Base-by-base conservation (phyloP, 352 stramenopile genomes). In the Globisporangium acanthophoron region DNA sequence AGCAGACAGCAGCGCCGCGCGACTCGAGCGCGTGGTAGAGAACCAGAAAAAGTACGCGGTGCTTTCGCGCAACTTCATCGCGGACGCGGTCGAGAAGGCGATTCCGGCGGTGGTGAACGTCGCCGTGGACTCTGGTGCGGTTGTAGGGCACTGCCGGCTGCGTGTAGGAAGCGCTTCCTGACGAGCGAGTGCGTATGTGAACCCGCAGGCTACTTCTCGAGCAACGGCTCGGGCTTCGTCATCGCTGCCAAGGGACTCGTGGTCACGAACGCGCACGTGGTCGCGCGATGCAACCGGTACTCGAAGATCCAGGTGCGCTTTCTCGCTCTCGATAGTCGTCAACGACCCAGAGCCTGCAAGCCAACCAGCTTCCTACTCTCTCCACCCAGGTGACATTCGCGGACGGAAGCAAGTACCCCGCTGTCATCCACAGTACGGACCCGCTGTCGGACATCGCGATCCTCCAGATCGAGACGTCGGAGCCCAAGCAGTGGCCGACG, bases 251-350 rank as follows among this genome's bases (percentile, higher is more conserved):
- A 94, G 47, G 92, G 92, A 5, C 67, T 97, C 21, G 83, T 98
- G 24, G 87, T 97, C 44, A 98, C 92, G 31, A 98, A 98, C 56
- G 90, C 90, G 1, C 92, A 98, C 57, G 92, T 98, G 5, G 78
- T 97, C 21, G 83, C 83, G 27, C 73, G 77, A 37, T 88, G 78
- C 71, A 88, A 92, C 65, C 76, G 76, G 29, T 90, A 89, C 53
- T 92, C 78, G 5, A 86, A 85, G 47, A 93, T 93, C 64, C 75
- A 88, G 71, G 83, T 92, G 45, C 5, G 52, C 52, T 40, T 16
- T 35, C 7, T 31, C 13, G 37, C 20, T 45, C 56, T 62, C 24
- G 24, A 27, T 27, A 27, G 24, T 27, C 24, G 24, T 27, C 24
- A 27, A 27, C 24, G 24, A 27, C 24, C 24, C 24, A 27, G 24